Conservation (phyloP, 768 basidiomycete species). For the Phaffia tasmanica region DNA sequence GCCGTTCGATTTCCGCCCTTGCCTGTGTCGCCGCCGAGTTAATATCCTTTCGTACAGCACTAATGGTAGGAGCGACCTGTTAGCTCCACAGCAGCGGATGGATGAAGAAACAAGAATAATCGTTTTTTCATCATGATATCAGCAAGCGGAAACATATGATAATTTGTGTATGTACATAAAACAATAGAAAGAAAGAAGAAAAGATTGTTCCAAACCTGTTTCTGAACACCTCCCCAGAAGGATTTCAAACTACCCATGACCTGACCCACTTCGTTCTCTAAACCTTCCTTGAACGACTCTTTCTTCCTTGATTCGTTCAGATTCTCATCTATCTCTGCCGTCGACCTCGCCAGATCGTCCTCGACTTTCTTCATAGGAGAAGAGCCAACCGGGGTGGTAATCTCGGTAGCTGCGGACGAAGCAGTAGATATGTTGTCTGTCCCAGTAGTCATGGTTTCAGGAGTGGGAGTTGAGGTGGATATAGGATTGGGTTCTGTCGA, state of each 20-base stretch:
- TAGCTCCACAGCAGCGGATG: background rate
- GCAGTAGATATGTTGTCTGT: too few relatives aligned
- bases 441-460: too few relatives aligned
- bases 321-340: too few relatives aligned
- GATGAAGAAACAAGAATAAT: background rate
- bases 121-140: too few relatives aligned
- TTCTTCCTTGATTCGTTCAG: slow-evolving; percentile 6
- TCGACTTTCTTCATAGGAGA: too few relatives aligned
- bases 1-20: slow-evolving; percentile 21
- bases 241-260: slow-evolving; percentile 11
- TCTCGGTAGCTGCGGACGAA: too few relatives aligned
- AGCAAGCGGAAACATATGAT: background rate
- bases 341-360: too few relatives aligned
- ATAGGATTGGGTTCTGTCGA: too few relatives aligned
- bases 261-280: slow-evolving; percentile 23
- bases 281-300: slow-evolving; percentile 7
- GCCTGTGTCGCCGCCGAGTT: slow-evolving; percentile 17
- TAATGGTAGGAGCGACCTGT: slow-evolving; percentile 25
- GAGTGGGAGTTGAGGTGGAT: too few relatives aligned
- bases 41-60: slow-evolving; percentile 23
- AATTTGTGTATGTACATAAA: background rate
- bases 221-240: slow-evolving; percentile 24
- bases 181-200: background rate
- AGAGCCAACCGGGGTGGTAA: too few relatives aligned
- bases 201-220: slow-evolving; percentile 17